Conservation (phyloP, 1,284 basidiomycete species). For the Megacollybia platyphylla region DNA sequence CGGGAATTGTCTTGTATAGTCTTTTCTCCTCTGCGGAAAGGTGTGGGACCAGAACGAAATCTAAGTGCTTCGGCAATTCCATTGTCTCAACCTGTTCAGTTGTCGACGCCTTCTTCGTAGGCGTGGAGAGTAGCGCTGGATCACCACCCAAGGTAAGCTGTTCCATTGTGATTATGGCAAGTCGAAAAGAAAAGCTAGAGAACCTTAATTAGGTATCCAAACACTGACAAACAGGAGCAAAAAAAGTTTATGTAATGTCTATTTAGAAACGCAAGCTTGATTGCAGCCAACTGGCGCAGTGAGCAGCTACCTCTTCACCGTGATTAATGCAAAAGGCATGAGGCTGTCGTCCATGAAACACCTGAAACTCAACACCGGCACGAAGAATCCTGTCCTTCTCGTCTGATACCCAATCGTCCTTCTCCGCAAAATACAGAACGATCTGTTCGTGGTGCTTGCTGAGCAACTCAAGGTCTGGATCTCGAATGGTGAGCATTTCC, state of each 20-base stretch:
- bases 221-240: neutral
- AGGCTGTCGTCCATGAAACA: conserved; percentile 31
- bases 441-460: conserved; percentile 22
- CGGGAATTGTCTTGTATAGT: conserved; percentile 20
- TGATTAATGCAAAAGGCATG: conserved; percentile 57
- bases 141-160: neutral
- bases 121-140: neutral
- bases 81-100: neutral
- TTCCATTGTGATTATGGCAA: no score
- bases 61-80: no score
- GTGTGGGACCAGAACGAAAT: no score
- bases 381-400: conserved; percentile 27
- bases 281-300: no score
- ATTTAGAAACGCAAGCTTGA: no score
- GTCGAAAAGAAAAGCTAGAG: neutral
- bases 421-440: conserved; percentile 40
- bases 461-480: conserved; percentile 30
- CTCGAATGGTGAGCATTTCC: conserved; percentile 44
- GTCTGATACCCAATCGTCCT: conserved; percentile 49
- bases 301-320: conserved; percentile 7
- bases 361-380: conserved; percentile 15
- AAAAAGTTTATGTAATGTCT: neutral
- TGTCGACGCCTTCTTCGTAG: neutral
- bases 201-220: neutral
- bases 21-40: no score